Base-by-base conservation (phyloP, 176 grass and related monocot species). In the Lolium multiflorum region DNA sequence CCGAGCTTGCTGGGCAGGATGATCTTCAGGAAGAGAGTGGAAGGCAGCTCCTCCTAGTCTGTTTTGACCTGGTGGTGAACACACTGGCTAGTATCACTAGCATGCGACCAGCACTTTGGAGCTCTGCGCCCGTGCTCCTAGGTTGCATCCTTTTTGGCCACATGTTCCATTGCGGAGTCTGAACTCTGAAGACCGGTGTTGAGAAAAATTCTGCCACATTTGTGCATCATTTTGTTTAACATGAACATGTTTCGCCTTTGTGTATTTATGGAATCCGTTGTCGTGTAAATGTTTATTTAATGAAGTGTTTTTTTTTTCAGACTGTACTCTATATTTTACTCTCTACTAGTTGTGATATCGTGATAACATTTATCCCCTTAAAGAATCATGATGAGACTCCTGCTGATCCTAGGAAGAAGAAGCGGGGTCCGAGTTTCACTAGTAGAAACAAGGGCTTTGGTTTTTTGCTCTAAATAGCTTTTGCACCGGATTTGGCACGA, bases 1-100 rank as follows among this genome's bases (percentile, higher is more conserved):
- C 44, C 43, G 9, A 83, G 86, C 85, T 71, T 95, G 79, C 79
- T 95, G 47, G 89, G 93, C 52, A 95, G 91, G 88, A 83, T 95
- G 31, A 69, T 90, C 44, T 91, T 81, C 82, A 83, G 88, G 81
- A 95, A 85, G 80, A 93, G 54, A 82, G 80, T 52, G 83, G 73
- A 87, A 77, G 63, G 83, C 31, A 15, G 13, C 71, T 85, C 7
- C 71, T 68, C 15, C 78, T 68, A 88, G 68, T 3, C 22, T 18
- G 1, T 47, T 9, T 47, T 47, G 8, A 10, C 7, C 46, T 47
- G 46, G 46, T 7, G 6, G 41, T 43, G 41, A 7, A 43, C 41
- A 43, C 41, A 7, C 22, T 18, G 1, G 11, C 22, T 64, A 51
- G 26, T 21, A 21, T 9, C 21, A 22, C 43, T 71, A 35, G 47